Conservation (phyloP, 1,284 basidiomycete genomes). For the Anthracocystis setariae region DNA sequence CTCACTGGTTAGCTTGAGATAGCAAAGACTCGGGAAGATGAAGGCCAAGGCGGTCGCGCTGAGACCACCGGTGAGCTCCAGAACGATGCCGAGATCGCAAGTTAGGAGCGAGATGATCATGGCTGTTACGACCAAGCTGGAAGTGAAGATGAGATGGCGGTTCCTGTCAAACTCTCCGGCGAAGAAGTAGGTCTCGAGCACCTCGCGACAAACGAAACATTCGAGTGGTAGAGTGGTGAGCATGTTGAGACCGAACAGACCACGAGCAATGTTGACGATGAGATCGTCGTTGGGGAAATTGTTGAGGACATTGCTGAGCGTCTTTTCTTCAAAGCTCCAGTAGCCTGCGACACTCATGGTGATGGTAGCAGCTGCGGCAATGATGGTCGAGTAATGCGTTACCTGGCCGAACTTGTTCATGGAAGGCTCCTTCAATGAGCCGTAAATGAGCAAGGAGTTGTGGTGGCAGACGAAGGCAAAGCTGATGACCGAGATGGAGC, state of each 20-base stretch:
- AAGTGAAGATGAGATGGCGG: slow-evolving; percentile 91
- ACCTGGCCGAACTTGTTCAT: slow-evolving; percentile 92
- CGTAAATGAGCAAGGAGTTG: slow-evolving; percentile 77
- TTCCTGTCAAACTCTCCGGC: slow-evolving; percentile 52
- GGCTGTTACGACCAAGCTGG: slow-evolving; percentile 81
- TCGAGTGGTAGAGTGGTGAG: slow-evolving; percentile 94
- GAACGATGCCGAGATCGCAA: slow-evolving; percentile 95
- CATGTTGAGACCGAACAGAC: slow-evolving; percentile 98
- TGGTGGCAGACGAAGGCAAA: slow-evolving; percentile 68
- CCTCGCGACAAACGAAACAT: slow-evolving; percentile 92
- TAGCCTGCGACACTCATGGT: slow-evolving; percentile 87
- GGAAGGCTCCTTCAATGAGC: slow-evolving; percentile 89
- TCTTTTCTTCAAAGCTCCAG: slow-evolving; percentile 91
- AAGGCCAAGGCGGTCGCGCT: slow-evolving; percentile 93
- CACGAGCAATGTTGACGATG: slow-evolving; percentile 79
- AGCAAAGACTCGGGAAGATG: slow-evolving; percentile 72
- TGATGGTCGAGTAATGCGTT: slow-evolving; percentile 75
- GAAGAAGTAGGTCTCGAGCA: slow-evolving; percentile 60
- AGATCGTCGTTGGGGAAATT: slow-evolving; percentile 66
- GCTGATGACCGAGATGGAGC: slow-evolving; percentile 66
- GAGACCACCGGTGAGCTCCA: slow-evolving; percentile 95
- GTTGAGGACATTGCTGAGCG: slow-evolving; percentile 72
- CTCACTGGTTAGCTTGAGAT: slow-evolving; percentile 62
- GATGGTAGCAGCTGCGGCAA: slow-evolving; percentile 61
- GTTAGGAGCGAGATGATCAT: slow-evolving; percentile 89